Base-by-base conservation (phyloP, 176 grass and related monocot genomes). In the Oryza nivara region DNA sequence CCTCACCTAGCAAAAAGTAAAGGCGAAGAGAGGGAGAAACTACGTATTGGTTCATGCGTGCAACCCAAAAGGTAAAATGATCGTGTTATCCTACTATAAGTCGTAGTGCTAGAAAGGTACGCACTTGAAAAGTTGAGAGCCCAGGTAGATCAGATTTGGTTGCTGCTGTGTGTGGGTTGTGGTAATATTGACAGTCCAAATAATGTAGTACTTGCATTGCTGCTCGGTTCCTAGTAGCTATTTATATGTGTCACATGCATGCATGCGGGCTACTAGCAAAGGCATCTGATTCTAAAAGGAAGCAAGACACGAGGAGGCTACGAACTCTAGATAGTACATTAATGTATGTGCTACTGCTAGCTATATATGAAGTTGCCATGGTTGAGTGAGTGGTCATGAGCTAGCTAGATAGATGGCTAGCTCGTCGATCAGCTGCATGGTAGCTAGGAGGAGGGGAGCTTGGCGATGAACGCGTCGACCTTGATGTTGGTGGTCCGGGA, bases 391-490 rank as follows among this genome's bases (percentile, higher is more conserved):
- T 51, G 48, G 48, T 51, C 48, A 51, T 51, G 38, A 40, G 38
- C 38, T 40, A 41, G 40, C 6, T 40, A 7, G 30, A 32, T 32
- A 32, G 40, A 41, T 41, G 7, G 40, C 7, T 41, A 41, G 40
- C 40, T 41, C 40, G 40, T 41, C 30, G 30, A 32, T 32, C 40
- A 41, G 40, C 40, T 41, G 40, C 40, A 41, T 41, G 40, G 7
- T 41, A 41, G 49, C 54, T 58, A 58, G 54, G 54, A 28, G 20
- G 11, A 70, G 10, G 84, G 28, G 78, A 74, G 70, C 11, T 61
- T 83, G 40, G 44, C 32, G 52, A 92, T 67, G 77, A 85, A 92
- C 0, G n/a, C 48, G 80, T 94, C 89, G 13, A 92, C 87, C 87
- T 88, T 79, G 1, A 26, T 13, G 67, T 97, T 94, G 54, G 72